phyloP scores from a whole-genome alignment of 1,139 yeast genomes.

The Magnusiomyces fungicola region DNA sequence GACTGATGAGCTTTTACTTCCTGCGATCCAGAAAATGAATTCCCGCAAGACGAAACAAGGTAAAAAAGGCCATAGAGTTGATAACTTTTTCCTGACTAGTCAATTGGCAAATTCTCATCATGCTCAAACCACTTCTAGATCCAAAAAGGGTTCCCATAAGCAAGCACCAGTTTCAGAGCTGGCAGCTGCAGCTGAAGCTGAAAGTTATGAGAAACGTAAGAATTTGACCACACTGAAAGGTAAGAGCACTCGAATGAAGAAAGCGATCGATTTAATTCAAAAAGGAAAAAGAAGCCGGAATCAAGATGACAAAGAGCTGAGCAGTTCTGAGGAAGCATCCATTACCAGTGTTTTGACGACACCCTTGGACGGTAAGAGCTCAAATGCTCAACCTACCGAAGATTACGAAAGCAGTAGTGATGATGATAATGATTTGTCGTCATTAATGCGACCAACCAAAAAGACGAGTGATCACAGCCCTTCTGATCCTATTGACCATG shows the following conservation, averaged over 20 bases:
- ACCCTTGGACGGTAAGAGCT: background rate
- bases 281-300: background rate
- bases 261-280: background rate
- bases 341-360: too few relatives aligned
- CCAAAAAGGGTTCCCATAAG: too few relatives aligned
- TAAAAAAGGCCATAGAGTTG: background rate
- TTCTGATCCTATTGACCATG: background rate
- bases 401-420: slow-evolving; percentile 2
- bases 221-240: background rate
- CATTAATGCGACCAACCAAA: background rate
- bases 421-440: background rate
- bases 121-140: too few relatives aligned
- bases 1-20: slow-evolving; percentile 83
- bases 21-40: slow-evolving; percentile 75
- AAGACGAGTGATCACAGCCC: background rate
- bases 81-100: background rate
- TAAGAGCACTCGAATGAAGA: background rate
- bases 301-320: background rate
- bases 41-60: slow-evolving; percentile 30
- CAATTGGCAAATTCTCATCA: too few relatives aligned
- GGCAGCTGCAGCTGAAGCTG: too few relatives aligned
- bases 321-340: background rate
- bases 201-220: background rate
- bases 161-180: too few relatives aligned
- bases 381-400: background rate